Conservation (phyloP, 2,329 filamentous ascomycete genomes). For the Calonectria leucothoes region DNA sequence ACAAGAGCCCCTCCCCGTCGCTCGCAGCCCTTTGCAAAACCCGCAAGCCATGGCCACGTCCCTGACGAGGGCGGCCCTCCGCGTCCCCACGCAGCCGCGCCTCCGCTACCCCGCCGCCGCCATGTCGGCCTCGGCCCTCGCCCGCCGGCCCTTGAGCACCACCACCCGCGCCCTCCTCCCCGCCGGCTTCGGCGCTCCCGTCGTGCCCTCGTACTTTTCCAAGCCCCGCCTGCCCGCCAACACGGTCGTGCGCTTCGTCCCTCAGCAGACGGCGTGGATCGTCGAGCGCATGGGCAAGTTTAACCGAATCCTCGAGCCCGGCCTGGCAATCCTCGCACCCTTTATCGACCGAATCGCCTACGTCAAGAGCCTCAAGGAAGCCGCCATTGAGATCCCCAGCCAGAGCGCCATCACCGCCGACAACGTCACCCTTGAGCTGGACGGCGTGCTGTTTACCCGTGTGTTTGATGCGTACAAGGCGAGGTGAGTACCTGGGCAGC, state of each 20-base stretch:
- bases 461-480: conserved; percentile 99
- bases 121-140: conserved; percentile 28
- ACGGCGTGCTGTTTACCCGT: conserved; percentile 94
- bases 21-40: background rate
- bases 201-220: conserved; percentile 82
- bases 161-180: conserved; percentile 48
- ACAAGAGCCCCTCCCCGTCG: conserved; percentile 3
- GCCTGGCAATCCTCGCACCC: conserved; percentile 87
- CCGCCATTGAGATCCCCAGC: conserved; percentile 94
- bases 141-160: conserved; percentile 45
- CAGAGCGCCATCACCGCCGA: conserved; percentile 98
- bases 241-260: conserved; percentile 94
- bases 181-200: conserved; percentile 45
- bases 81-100: conserved; percentile 34
- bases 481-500: conserved; percentile 66
- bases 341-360: conserved; percentile 97
- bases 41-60: conserved; percentile 44
- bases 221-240: conserved; percentile 84
- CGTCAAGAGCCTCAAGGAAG: conserved; percentile 97
- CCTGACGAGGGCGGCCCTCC: conserved; percentile 45
- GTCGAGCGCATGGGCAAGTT: conserved; percentile 99
- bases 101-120: conserved; percentile 33
- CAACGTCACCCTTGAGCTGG: conserved; percentile 96
- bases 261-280: conserved; percentile 99
- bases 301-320: conserved; percentile 91